Base-by-base conservation (phyloP, 768 basidiomycete genomes). In the Asterophora parasitica region DNA sequence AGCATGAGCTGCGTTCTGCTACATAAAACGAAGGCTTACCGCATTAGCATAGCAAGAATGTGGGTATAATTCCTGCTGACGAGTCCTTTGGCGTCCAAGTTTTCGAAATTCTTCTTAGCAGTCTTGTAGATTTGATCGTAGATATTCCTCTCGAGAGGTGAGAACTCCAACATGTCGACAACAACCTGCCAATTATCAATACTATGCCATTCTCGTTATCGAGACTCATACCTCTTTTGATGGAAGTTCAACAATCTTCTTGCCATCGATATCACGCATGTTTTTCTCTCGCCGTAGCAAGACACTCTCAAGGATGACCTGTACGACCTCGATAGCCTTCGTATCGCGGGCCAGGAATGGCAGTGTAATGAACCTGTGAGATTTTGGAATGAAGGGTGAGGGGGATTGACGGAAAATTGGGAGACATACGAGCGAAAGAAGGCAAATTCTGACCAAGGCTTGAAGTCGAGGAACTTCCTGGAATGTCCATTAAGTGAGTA, bases 11-110 rank as follows among this genome's bases (percentile, higher is more conserved):
- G 5, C 9, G 34, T 46, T n/a, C 13, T 23, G 6, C 23, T 23
- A 2, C 28, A 28, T n/a, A n/a, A 27, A 13, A 23, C n/a, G 1
- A 5, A 33, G 32, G 66, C 77, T 19, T 46, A 92, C 92, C 85
- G 79, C 90, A 95, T 95, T 26, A 97, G 73, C 87, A 95, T 92
- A 10, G 93, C 91, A 57, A 97, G 77, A 61, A 93, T 91, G 63
- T 90, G 82, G 15, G 88, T 86, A 63, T 88, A 86, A 57, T 92
- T 91, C 61, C 80, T 88, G 55, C 82, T 79, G 26, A 90, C 71
- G 2, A 85, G 69, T 3, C 93, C 92, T 61, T 85, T 85, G 3
- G 82, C 83, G 53, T 82, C 83, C 15, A 94, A 72, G 46, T 78
- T 78, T 44, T 92, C 84, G 60, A 92, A 97, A 52, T 83, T 79